Conservation (phyloP, 345 rosid genomes). For the Syzygium aqueum region DNA sequence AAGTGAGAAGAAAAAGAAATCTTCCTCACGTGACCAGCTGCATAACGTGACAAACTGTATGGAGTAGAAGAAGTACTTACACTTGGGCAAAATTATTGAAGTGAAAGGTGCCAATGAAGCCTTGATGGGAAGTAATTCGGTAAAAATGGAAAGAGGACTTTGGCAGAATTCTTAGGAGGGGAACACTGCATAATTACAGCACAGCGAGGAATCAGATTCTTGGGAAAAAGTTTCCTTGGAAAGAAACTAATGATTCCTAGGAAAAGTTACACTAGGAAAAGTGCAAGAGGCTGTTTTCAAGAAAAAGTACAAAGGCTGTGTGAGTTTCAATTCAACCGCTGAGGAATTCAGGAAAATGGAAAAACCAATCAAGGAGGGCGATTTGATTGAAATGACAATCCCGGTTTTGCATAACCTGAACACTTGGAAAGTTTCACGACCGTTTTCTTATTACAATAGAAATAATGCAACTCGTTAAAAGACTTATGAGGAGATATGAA, state of each 20-base stretch:
- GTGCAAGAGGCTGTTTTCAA: neutral
- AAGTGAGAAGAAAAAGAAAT: neutral
- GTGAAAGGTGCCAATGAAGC: neutral
- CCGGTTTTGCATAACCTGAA: neutral
- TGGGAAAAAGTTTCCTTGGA: neutral
- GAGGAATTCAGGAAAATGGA: neutral
- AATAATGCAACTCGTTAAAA: neutral
- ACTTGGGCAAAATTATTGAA: neutral
- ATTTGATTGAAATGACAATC: neutral
- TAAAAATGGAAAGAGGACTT: neutral
- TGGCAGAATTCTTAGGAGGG: neutral
- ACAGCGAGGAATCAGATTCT: neutral
- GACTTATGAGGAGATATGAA: too few relatives aligned
- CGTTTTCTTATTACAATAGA: neutral
- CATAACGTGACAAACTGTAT: neutral
- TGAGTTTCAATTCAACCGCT: neutral
- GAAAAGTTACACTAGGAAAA: neutral
- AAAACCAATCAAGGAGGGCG: neutral
- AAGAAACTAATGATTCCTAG: neutral
- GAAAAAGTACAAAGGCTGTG: neutral
- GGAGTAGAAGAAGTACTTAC: neutral
- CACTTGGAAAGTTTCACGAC: neutral
- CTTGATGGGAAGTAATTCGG: neutral
- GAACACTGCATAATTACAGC: neutral
- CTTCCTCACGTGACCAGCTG: slow-evolving; percentile 7